Evolutionary conservation across 2,329 filamentous ascomycete species (phyloP), one percentile per base, ranked within the genome.

Genomic region (Sphaerulina musiva): DNA sequence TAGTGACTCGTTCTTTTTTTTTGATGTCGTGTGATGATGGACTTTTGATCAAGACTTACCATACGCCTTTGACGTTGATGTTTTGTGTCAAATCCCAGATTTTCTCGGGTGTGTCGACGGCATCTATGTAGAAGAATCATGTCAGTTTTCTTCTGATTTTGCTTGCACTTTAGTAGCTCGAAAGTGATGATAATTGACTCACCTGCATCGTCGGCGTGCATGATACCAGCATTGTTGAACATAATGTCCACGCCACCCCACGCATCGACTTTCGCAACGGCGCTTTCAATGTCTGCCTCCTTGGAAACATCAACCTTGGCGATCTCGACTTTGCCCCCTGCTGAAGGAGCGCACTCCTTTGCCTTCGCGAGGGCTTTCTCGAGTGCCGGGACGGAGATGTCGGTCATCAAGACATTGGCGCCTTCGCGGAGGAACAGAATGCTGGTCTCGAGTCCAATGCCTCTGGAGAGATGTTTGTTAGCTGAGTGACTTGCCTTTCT

Each of bases 21-120:
- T 29, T 7, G 1, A 29, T 7, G 26, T 29, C 5, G 26, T 29
- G 6, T 6, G 26, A 29, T 26, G 34, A 4, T 11, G 34, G 4
- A n/a, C 4, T 9, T 38, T 38, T 2, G 8, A 32, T 31, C 29
- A 20, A 31, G 3, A 46, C 48, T 23, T 44, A 51, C 91, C 91
- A 95, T n/a, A 96, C 91, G 42, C 91, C 91, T 81, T 96, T 96
- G 72, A 95, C 91, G 73, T 96, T 96, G 78, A 95, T 95, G 70
- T 83, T 84, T 58, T 95, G 89, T 4, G 91, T 96, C 62, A 95
- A 76, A 67, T 96, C 89, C 91, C 91, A 96, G 76, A 96, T 91
- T 65, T 82, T 84, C 76, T 95, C 89, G 48, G 88, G 84, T 1
- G 90, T 95, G 70, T 86, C 81, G 69, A 95, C 76, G 46, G 91